These are phyloP conservation scores for Plantago elongata DNA, from an alignment of 257 asterid species.

Conservation along the genomic window DNA sequence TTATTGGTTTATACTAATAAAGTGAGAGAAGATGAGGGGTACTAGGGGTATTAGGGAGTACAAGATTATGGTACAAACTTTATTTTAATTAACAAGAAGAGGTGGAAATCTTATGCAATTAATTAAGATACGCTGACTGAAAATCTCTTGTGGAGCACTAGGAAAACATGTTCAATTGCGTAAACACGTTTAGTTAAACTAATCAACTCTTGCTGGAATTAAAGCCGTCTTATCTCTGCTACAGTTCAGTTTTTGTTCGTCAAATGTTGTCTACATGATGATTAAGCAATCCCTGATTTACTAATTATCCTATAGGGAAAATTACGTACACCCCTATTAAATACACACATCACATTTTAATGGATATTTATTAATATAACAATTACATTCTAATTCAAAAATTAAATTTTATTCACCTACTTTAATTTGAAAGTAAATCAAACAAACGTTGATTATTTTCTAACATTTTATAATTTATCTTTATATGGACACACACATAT, in stretches of 20 bases:
- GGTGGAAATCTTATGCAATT: not conserved
- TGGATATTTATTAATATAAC: no score
- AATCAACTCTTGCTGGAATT: not conserved
- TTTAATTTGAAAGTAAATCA: no score
- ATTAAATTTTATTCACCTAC: no score
- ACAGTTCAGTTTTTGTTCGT: not conserved
- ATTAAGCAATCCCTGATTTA: not conserved
- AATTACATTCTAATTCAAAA: no score
- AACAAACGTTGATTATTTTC: no score
- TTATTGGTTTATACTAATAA: no score
- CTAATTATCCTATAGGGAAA: no score
- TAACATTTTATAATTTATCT: no score
- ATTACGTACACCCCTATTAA: no score
- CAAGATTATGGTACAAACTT: not conserved
- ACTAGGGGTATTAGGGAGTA: not conserved
- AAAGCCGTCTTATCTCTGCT: not conserved
- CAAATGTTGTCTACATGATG: not conserved
- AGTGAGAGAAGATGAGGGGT: no score
- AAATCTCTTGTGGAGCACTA: conserved; percentile 1
- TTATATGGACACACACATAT: no score
- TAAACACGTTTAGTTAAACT: not conserved
- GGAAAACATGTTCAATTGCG: not conserved
- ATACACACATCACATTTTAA: no score
- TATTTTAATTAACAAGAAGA: not conserved
- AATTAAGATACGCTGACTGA: not conserved